phyloP scores from a whole-genome alignment of 2,329 filamentous ascomycete genomes.

The Xylaria sp. region DNA sequence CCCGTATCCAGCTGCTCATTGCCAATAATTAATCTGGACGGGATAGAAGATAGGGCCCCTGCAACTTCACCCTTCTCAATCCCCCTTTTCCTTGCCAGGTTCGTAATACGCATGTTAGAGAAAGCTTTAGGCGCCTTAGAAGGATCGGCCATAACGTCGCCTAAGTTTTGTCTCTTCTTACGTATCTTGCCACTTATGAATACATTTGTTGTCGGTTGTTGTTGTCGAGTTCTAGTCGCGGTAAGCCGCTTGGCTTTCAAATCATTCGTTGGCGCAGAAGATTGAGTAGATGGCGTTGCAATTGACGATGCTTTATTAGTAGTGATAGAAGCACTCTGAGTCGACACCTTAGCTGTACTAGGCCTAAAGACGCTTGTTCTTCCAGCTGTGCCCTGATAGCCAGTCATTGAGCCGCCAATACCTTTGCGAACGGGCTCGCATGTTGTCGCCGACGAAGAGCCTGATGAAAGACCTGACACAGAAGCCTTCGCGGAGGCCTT shows the following conservation, averaged over 20 bases:
- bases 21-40: slow-evolving; percentile 45
- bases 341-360: slow-evolving; percentile 6
- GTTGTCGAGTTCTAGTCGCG: slow-evolving; percentile 43
- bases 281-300: slow-evolving; percentile 15
- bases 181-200: slow-evolving; percentile 55
- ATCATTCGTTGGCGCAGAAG: slow-evolving; percentile 35
- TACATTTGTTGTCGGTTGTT: slow-evolving; percentile 52
- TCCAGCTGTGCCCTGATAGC: slow-evolving; percentile 52
- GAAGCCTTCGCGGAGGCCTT: slow-evolving; percentile 29
- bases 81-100: slow-evolving; percentile 55
- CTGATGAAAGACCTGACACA: slow-evolving; percentile 1
- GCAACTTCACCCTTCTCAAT: slow-evolving; percentile 58
- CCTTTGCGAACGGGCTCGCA: slow-evolving; percentile 25
- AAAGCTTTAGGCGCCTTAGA: slow-evolving; percentile 56
- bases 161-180: slow-evolving; percentile 52
- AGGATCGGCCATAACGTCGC: slow-evolving; percentile 55
- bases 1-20: slow-evolving; percentile 32
- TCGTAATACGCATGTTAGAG: slow-evolving; percentile 50
- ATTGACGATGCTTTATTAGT: slow-evolving; percentile 31
- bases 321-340: not conserved
- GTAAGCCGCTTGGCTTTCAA: slow-evolving; percentile 43
- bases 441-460: slow-evolving; percentile 22
- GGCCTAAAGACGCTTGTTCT: slow-evolving; percentile 39
- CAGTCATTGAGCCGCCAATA: slow-evolving; percentile 43
- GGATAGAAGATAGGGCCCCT: slow-evolving; percentile 51